Evolutionary conservation across 2,329 filamentous ascomycete genomes (phyloP).

Genomic region (Thielaviopsis populi): DNA sequence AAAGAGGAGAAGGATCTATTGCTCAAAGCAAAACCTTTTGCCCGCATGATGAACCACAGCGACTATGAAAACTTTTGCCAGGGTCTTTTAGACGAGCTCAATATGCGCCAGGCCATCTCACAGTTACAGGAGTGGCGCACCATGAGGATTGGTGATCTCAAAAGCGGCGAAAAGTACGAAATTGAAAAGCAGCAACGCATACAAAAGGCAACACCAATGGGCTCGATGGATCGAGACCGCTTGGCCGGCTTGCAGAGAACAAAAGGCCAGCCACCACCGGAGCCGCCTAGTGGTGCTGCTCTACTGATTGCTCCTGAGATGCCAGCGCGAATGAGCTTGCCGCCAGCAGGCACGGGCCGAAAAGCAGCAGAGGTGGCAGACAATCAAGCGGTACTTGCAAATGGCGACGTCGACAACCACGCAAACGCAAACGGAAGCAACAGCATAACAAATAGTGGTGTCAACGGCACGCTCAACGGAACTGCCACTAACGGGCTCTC

Average conservation of each 20-base stretch:
- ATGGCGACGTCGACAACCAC: conserved; percentile 29
- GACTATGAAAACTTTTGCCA: conserved; percentile 81
- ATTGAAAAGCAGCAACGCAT: conserved; percentile 65
- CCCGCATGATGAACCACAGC: conserved; percentile 84
- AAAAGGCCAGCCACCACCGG: conserved; percentile 50
- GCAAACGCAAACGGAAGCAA: conserved; percentile 37
- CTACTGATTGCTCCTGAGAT: conserved; percentile 68
- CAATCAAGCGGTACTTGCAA: conserved; percentile 19
- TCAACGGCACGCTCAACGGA: conserved; percentile 27
- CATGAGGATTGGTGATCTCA: conserved; percentile 69
- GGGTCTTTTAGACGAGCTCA: conserved; percentile 78
- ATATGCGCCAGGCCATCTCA: conserved; percentile 72
- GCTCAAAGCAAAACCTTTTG: conserved; percentile 90
- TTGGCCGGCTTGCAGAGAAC: conserved; percentile 57
- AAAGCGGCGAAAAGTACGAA: conserved; percentile 83
- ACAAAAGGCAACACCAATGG: conserved; percentile 55
- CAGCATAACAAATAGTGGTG: conserved; percentile 36
- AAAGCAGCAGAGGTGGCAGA: conserved; percentile 22
- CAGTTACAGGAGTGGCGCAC: conserved; percentile 91
- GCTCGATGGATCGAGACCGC: conserved; percentile 67
- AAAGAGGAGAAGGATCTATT: conserved; percentile 88
- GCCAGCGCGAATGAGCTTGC: conserved; percentile 39
- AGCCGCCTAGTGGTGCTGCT: conserved; percentile 59
- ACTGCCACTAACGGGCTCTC: conserved; percentile 19
- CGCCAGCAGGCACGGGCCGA: conserved; percentile 20